Evolutionary conservation across 2,329 filamentous ascomycete genomes (phyloP).

Genomic region (Epichloe uncinata): DNA sequence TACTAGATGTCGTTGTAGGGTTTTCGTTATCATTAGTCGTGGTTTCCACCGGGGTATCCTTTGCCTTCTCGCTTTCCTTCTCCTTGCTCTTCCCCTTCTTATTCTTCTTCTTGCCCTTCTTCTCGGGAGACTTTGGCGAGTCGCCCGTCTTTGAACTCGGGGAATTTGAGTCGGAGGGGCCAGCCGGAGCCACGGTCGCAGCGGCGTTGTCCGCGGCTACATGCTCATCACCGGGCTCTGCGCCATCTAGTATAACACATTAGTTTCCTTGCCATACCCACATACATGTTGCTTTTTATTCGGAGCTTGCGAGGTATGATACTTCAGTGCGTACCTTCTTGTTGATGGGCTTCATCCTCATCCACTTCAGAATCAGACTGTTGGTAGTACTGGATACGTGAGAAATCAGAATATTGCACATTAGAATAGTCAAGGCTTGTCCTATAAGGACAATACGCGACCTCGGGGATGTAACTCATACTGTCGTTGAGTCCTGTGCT

Average conservation of each 20-base stretch:
- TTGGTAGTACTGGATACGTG: slow-evolving; percentile 27
- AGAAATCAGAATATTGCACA: slow-evolving; percentile 30
- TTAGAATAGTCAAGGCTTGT: slow-evolving; percentile 24
- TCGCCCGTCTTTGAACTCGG: slow-evolving; percentile 7
- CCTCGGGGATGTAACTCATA: slow-evolving; percentile 27
- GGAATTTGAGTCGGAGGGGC: background rate
- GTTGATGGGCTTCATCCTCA: slow-evolving; percentile 9
- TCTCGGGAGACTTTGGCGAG: background rate
- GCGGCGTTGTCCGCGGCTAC: slow-evolving; percentile 1
- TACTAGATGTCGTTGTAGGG: slow-evolving; percentile 6
- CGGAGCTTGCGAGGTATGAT: background rate
- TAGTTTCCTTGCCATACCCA: background rate
- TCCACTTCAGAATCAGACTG: slow-evolving; percentile 28
- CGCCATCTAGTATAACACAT: background rate
- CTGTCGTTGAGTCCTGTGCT: slow-evolving; percentile 20
- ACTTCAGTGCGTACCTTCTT: slow-evolving; percentile 8
- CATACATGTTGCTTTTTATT: background rate
- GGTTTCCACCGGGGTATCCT: slow-evolving; percentile 6
- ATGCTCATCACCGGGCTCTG: background rate
- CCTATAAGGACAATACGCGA: slow-evolving; percentile 27
- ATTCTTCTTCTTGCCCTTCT: slow-evolving; percentile 9
- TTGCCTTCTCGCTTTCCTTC: slow-evolving; percentile 4
- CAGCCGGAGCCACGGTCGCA: background rate
- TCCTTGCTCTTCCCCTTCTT: slow-evolving; percentile 11
- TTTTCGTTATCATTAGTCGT: slow-evolving; percentile 9